Conservation (phyloP, 352 stramenopile genomes). For the Phytophthora hibernalis region DNA sequence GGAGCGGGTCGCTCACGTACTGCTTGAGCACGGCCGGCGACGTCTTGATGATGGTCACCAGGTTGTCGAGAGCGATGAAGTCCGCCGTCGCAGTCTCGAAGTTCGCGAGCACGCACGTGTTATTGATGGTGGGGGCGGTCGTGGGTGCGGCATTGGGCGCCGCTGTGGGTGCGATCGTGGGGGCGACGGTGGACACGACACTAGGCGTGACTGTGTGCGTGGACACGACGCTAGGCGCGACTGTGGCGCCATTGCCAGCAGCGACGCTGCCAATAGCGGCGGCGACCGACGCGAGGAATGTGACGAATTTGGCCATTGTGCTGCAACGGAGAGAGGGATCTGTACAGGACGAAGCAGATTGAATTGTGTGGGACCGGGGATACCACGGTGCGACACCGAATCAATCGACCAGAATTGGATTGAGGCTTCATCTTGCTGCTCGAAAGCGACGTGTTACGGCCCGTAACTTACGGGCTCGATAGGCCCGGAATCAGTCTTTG, state of each 20-base stretch:
- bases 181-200: background rate
- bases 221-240: too few species aligned
- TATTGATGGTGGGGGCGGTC: conserved; percentile 6
- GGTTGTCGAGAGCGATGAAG: conserved; percentile 56
- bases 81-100: conserved; percentile 55
- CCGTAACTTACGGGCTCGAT: too few species aligned
- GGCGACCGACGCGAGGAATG: conserved; percentile 26
- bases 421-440: conserved; percentile 22
- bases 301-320: conserved; percentile 37
- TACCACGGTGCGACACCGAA: conserved; percentile 12
- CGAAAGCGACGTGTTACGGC: conserved; percentile 32
- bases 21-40: conserved; percentile 38
- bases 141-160: background rate
- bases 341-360: conserved; percentile 37
- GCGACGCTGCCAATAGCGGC: conserved; percentile 21
- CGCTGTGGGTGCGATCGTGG: background rate
- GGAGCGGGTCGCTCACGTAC: conserved; percentile 49
- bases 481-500: conserved; percentile 29
- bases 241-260: conserved; percentile 15
- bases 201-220: background rate
- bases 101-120: conserved; percentile 49
- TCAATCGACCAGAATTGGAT: conserved; percentile 21
- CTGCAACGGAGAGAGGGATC: conserved; percentile 20
- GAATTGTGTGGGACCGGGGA: conserved; percentile 18
- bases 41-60: conserved; percentile 52